A percentile compares a stretch with the other conserved stretches of the same genome.
These are phyloP conservation scores for Lentinula lateritia DNA, from an alignment of 768 basidiomycete species.

Conservation along the genomic window DNA sequence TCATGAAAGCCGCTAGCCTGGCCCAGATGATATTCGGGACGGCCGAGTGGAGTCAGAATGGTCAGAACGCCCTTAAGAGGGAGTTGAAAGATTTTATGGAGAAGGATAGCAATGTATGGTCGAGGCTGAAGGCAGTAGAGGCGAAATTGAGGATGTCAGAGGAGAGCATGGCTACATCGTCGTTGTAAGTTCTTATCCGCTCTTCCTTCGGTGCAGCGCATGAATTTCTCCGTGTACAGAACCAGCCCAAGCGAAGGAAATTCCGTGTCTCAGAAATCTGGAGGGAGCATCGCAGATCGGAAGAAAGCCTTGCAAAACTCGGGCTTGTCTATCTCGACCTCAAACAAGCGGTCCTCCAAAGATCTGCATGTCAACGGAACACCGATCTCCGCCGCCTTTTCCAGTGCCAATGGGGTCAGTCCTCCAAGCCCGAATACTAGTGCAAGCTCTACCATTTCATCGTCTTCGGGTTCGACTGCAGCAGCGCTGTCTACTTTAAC, in stretches of 20 bases:
- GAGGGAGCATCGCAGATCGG: conserved; percentile 78
- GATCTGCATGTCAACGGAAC: background rate
- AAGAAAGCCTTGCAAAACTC: conserved; percentile 68
- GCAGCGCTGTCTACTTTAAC: background rate
- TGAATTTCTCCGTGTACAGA: background rate
- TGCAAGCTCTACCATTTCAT: background rate
- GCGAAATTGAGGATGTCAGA: conserved; percentile 43
- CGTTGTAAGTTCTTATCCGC: background rate
- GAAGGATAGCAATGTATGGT: conserved; percentile 32
- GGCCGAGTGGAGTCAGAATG: conserved; percentile 38
- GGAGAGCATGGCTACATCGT: conserved; percentile 23
- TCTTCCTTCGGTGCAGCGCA: background rate
- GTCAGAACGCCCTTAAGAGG: conserved; percentile 51
- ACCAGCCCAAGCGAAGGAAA: conserved; percentile 22
- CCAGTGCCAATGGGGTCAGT: background rate
- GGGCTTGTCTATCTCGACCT: conserved; percentile 58
- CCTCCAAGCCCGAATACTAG: background rate
- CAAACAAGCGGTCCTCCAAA: conserved; percentile 18
- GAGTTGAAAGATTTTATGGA: conserved; percentile 62
- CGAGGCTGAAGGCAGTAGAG: conserved; percentile 34
- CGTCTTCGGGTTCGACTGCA: background rate
- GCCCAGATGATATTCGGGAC: conserved; percentile 55
- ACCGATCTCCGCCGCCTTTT: background rate
- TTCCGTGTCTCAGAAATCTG: conserved; percentile 35
- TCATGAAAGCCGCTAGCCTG: conserved; percentile 57